Base-by-base conservation (phyloP, 2,329 filamentous ascomycete species). In the Colletotrichum eremochloae region DNA sequence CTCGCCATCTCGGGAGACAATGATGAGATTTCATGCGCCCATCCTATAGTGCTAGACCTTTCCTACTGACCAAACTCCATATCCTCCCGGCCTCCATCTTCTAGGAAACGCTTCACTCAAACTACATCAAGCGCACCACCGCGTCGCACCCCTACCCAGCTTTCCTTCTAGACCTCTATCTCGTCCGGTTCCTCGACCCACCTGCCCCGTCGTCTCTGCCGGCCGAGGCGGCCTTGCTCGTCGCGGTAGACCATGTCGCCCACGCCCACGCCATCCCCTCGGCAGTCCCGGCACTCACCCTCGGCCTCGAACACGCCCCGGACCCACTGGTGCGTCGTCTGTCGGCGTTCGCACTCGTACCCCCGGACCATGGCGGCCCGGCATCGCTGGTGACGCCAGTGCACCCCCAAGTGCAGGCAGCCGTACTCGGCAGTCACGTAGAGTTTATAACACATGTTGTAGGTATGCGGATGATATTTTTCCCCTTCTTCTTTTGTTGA, bases 311-410 rank as follows among this genome's bases (percentile, higher is more conserved):
- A 55, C 3, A 71, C 56, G 1, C 63, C 63, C 1, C 40, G 5
- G 12, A 63, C n/a, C 46, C 61, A 63, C 9, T 31, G 33, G 46
- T 63, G 61, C 9, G 11, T 33, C 33, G 61, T 42, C 2, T 53
- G 24, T 18, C 24, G 15, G 6, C 55, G n/a, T 1, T 15, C 36
- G n/a, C 36, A 42, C 3, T 31, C 55, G 8, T 40, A 12, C 14
- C 55, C n/a, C 14, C 55, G 55, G 12, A 29, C 8, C 12, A 24
- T 29, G 14, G 55, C 55, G 3, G 20, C 55, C 6, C 14, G n/a
- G 12, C 55, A 58, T 18, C 7, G 40, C n/a, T 42, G 36, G n/a
- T 29, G 24, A 5, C 55, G 36, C 36, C 36, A 40, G 55, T 42
- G 14, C 8, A 42, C n/a, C 2, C 36, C 55, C 7, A 40, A 2